Percentiles rank a stretch among this genome's conserved stretches.
Conservation (phyloP, 2,329 filamentous ascomycete species). For the Fusarium compactum region DNA sequence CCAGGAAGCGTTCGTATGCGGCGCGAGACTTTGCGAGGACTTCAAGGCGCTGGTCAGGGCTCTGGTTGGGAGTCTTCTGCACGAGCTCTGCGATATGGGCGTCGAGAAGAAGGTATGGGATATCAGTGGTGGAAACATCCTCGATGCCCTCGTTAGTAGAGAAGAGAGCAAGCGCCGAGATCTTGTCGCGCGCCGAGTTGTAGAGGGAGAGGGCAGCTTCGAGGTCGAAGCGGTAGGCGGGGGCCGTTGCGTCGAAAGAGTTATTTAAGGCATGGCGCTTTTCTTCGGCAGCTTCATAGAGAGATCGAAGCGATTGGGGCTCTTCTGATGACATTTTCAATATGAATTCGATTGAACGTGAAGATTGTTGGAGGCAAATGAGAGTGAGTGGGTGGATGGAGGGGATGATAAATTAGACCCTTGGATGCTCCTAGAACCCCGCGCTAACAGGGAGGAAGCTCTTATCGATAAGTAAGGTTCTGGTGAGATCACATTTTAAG, state of each 20-base stretch:
- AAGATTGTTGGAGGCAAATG: constrained; percentile 4
- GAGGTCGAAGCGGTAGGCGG: constrained; percentile 76
- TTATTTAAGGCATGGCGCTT: constrained; percentile 70
- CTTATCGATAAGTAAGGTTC: constrained; percentile 42
- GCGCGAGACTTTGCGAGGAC: constrained; percentile 73
- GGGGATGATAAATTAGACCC: constrained; percentile 40
- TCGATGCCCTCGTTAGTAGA: constrained; percentile 90
- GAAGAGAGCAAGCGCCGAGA: constrained; percentile 82
- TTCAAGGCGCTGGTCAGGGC: constrained; percentile 68
- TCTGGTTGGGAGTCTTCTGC: constrained; percentile 71
- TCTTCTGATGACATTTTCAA: constrained; percentile 54
- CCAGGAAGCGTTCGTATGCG: constrained; percentile 83
- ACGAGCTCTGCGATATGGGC: constrained; percentile 84
- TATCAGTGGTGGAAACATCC: constrained; percentile 84
- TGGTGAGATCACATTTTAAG: neutral
- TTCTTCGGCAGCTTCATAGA: constrained; percentile 64
- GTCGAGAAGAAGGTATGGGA: constrained; percentile 86
- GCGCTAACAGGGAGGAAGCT: constrained; percentile 28
- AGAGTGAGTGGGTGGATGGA: neutral
- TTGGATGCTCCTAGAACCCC: constrained; percentile 34
- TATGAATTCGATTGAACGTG: neutral
- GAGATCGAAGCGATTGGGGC: constrained; percentile 62
- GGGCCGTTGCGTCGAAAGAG: constrained; percentile 72
- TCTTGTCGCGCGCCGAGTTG: constrained; percentile 76
- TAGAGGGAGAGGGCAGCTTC: constrained; percentile 76